phyloP scores from a whole-genome alignment of 2,329 filamentous ascomycete species.

The Stachybotrys chlorohalonatus region DNA sequence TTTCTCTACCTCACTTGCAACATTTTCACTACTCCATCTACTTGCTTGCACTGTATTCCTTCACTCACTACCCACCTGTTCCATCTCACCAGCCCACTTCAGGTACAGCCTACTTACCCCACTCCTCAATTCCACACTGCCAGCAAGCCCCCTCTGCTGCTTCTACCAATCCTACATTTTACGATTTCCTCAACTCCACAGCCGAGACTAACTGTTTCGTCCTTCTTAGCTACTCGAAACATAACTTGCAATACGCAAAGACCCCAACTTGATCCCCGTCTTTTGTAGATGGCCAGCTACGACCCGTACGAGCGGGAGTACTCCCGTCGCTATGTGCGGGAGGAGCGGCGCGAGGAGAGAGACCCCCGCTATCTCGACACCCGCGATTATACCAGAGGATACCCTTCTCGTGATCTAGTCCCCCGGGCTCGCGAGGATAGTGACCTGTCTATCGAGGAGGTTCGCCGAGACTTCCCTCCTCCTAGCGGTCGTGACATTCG shows the following conservation, averaged over 20 bases:
- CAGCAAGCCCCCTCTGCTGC: no score
- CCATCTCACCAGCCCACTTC: neutral
- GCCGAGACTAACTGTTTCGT: no score
- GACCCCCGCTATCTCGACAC: constrained; percentile 45
- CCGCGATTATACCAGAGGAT: constrained; percentile 38
- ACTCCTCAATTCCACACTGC: neutral
- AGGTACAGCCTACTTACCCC: neutral
- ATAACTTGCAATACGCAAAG: neutral
- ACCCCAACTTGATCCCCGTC: neutral
- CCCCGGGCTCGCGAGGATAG: constrained; percentile 61
- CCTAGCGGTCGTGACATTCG: constrained; percentile 45
- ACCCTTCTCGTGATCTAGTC: constrained; percentile 43
- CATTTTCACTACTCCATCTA: no score
- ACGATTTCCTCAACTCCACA: no score
- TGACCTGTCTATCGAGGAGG: constrained; percentile 69
- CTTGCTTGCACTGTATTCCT: no score
- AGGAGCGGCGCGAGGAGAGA: constrained; percentile 41
- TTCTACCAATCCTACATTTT: no score
- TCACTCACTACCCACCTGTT: neutral
- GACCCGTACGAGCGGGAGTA: constrained; percentile 46
- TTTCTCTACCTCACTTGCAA: neutral
- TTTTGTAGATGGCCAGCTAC: constrained; percentile 33
- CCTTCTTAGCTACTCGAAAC: no score
- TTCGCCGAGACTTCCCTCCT: constrained; percentile 76
- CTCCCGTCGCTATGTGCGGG: constrained; percentile 42